Base-by-base conservation (phyloP, 2,329 filamentous ascomycete genomes). In the Sporothrix brunneoviolacea region DNA sequence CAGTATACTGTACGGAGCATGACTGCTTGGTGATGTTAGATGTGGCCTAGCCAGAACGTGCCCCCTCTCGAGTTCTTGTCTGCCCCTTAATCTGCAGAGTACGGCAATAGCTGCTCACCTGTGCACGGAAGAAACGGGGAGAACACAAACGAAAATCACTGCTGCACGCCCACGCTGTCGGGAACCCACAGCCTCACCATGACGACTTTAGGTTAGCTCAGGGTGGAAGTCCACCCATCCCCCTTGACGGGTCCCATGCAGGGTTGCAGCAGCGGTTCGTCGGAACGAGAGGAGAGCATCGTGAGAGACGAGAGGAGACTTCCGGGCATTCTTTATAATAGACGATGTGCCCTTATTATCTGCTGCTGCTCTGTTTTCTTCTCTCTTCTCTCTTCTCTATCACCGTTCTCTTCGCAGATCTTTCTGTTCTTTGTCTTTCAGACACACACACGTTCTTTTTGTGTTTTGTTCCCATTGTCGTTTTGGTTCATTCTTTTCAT, bases 371-470 rank as follows among this genome's bases (percentile, higher is more conserved):
- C 24, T 10, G 24, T 28, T 21, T 33, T 13, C 4, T 32, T 21
- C 8, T 33, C 28, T 43, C 12, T n/a, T 43, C 28, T n/a, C 24
- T 21, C 32, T 16, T 38, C 27, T 22, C 22, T 28, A 32, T 21
- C 41, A 16, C 8, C 15, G 16, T 33, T 33, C 28, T 8, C 18
- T 24, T 7, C n/a, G n/a, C n/a, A n/a, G n/a, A n/a, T n/a, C 19
- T 12, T 8, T 18, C 4, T 12, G 7, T 22, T 33, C 16, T 15
- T 44, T 19, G 41, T 44, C 28, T 27, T 35, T 44, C n/a, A 8
- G 21, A 16, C 41, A 35, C 42, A 21, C 42, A 12, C 42, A 45
- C 42, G 35, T 45, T 45, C 42, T 28, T 32, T 45, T 45, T 45
- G 13, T n/a, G 13, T 4, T 27, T 18, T 22, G 8, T 22, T 21